Conservation (phyloP, 306 rosid species). For the Dalbergia cochinchinensis region DNA sequence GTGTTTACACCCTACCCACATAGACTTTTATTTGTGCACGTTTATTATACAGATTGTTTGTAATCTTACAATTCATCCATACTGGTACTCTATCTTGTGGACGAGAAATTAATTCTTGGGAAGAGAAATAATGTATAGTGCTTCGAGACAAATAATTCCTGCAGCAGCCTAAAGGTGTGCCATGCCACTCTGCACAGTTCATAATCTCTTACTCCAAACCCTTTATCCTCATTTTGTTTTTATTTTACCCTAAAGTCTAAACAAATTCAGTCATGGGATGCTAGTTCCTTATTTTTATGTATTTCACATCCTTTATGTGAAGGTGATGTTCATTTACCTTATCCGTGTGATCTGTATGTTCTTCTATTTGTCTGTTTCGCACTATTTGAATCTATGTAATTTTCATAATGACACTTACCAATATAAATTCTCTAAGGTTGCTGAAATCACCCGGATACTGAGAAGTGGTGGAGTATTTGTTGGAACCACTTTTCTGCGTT, state of each 20-base stretch:
- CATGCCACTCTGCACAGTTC: constrained; percentile 12
- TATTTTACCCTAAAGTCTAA: neutral
- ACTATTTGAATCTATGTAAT: neutral
- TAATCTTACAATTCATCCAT: neutral
- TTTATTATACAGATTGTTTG: neutral
- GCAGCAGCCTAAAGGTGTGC: constrained; percentile 2
- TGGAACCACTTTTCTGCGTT: constrained; percentile 88
- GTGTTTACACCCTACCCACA: neutral
- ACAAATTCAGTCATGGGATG: neutral
- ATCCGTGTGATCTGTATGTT: constrained; percentile 28
- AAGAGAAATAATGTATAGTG: neutral
- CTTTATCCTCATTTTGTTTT: constrained; percentile 13
- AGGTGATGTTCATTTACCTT: neutral
- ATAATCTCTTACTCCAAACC: neutral
- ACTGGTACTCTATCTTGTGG: constrained; percentile 2
- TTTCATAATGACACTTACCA: constrained; percentile 35
- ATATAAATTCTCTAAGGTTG: constrained; percentile 59
- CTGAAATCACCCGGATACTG: constrained; percentile 78
- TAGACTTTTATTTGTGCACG: neutral
- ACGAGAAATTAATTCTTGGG: neutral
- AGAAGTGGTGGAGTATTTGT: constrained; percentile 87
- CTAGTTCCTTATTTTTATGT: too few relatives aligned
- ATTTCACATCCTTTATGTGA: too few relatives aligned
- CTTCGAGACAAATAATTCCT: constrained; percentile 13
- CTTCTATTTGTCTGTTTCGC: constrained; percentile 13